A percentile compares a stretch with the other conserved stretches of the same genome.
Conservation (phyloP, 1,284 basidiomycete genomes). For the Peniophora sp. region DNA sequence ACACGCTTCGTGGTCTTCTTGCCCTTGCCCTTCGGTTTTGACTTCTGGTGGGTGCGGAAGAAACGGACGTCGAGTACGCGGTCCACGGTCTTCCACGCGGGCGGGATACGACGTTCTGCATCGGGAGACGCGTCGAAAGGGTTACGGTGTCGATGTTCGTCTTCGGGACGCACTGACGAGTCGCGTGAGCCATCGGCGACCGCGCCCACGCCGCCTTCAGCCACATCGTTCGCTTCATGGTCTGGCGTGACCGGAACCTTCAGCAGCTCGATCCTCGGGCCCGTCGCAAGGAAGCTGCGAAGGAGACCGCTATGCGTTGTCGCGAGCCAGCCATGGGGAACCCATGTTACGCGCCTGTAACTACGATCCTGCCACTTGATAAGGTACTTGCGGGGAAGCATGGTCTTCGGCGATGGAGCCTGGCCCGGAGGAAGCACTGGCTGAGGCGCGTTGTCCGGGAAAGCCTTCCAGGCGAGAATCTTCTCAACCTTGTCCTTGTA, state of each 20-base stretch:
- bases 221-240: constrained; percentile 21
- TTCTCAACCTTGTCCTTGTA: constrained; percentile 72
- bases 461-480: constrained; percentile 87
- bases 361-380: constrained; percentile 80
- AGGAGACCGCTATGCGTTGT: constrained; percentile 56
- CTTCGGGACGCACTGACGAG: constrained; percentile 22
- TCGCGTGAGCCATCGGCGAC: constrained; percentile 24
- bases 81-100: constrained; percentile 72
- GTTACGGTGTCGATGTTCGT: constrained; percentile 20
- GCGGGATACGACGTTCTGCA: constrained; percentile 67
- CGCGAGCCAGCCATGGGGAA: constrained; percentile 84
- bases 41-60: constrained; percentile 32
- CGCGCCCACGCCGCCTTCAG: constrained; percentile 16
- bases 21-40: constrained; percentile 18
- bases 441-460: constrained; percentile 55
- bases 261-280: constrained; percentile 64
- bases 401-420: constrained; percentile 45
- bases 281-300: constrained; percentile 68
- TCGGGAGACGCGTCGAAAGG: constrained; percentile 28
- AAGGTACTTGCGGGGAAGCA: constrained; percentile 79
- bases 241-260: constrained; percentile 26
- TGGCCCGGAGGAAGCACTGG: constrained; percentile 31
- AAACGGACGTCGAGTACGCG: constrained; percentile 71
- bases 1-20: constrained; percentile 15
- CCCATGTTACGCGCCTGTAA: constrained; percentile 77